Evolutionary conservation across 2,329 filamentous ascomycete genomes (phyloP), one percentile per base, ranked within the genome.

Genomic region (Aspergillus candidus): DNA sequence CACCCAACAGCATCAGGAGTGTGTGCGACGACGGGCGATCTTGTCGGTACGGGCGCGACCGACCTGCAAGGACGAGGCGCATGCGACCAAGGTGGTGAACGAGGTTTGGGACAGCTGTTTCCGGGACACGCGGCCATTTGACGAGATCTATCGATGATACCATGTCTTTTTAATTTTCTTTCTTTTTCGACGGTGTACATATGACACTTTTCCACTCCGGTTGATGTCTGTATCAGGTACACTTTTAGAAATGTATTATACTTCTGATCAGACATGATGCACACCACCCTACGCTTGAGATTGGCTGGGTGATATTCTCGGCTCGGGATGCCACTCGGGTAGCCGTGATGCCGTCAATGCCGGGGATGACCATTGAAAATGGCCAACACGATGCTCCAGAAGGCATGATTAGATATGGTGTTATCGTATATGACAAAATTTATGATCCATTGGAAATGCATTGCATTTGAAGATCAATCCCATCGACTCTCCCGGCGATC

Each of bases 81-180:
- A 97, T 55, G 93, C 93, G 4, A 79, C 81, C 40, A 88, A 86
- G 70, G 83, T 94, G 18, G 88, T 98, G 46, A 93, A 97, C 68
- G 84, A 94, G 68, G 93, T 98, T n/a, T 98, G 91, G 88, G 90
- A 95, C 55, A 96, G 89, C 58, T 98, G 93, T 67, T 98, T 94
- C 65, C 74, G 80, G 40, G 93, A 98, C 68, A 97, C 91, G 4
- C 76, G 93, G 60, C 93, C 93, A 2, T 98, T 98, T 68, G 89
- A 97, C 66, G 91, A 97, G 65, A 89, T 98, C 41, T 98, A 95
- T 67, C 83, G 88, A 61, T 75, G 57, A 70, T 52, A 56, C 43
- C 46, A 48, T 44, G 13, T 37, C 29, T 41, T 38, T 30, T 38
- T 47, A 15, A 27, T 43, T 32, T 34, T 11, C 35, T 22, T 12